These are phyloP conservation scores for Fraxinus ornus DNA, from an alignment of 305 asterid genomes.

Conservation along the genomic window DNA sequence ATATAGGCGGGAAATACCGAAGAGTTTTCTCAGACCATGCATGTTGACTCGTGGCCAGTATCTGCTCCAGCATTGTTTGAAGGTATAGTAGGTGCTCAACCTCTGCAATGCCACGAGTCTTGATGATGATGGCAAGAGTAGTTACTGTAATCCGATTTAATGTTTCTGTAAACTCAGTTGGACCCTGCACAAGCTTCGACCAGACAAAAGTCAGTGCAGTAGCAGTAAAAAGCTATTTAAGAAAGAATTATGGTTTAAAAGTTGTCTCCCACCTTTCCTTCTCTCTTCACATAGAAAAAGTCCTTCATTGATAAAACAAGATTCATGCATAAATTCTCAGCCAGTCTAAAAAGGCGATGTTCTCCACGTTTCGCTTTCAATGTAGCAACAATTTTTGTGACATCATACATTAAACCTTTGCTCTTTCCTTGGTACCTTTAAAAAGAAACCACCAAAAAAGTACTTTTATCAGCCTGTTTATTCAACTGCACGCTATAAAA, in stretches of 20 bases:
- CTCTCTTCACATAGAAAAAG: slow-evolving; percentile 86
- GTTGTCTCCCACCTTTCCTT: slow-evolving; percentile 76
- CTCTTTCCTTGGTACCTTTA: slow-evolving; percentile 95
- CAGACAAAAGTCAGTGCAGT: slow-evolving; percentile 27
- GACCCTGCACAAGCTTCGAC: slow-evolving; percentile 63
- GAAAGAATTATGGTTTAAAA: slow-evolving; percentile 16
- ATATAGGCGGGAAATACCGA: slow-evolving; percentile 77
- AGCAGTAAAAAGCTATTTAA: slow-evolving; percentile 17
- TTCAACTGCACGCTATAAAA: slow-evolving; percentile 14
- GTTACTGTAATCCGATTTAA: slow-evolving; percentile 80
- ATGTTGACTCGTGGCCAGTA: slow-evolving; percentile 91
- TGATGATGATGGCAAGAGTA: slow-evolving; percentile 83
- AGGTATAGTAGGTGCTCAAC: slow-evolving; percentile 85
- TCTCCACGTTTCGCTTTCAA: slow-evolving; percentile 95
- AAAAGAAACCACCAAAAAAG: slow-evolving; percentile 22
- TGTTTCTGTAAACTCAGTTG: slow-evolving; percentile 96
- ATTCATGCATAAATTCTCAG: slow-evolving; percentile 94
- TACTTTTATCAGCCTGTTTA: slow-evolving; percentile 8
- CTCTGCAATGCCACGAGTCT: slow-evolving; percentile 96
- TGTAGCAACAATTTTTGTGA: slow-evolving; percentile 82
- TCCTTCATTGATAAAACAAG: slow-evolving; percentile 90
- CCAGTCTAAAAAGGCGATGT: slow-evolving; percentile 90
- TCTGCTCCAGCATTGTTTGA: slow-evolving; percentile 93
- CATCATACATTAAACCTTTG: slow-evolving; percentile 86
- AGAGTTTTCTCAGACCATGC: slow-evolving; percentile 99